A percentile compares a stretch with the other conserved stretches of the same genome.
These are phyloP conservation scores for Apiospora saccharicola DNA, from an alignment of 2,329 filamentous ascomycete species.

Conservation along the genomic window DNA sequence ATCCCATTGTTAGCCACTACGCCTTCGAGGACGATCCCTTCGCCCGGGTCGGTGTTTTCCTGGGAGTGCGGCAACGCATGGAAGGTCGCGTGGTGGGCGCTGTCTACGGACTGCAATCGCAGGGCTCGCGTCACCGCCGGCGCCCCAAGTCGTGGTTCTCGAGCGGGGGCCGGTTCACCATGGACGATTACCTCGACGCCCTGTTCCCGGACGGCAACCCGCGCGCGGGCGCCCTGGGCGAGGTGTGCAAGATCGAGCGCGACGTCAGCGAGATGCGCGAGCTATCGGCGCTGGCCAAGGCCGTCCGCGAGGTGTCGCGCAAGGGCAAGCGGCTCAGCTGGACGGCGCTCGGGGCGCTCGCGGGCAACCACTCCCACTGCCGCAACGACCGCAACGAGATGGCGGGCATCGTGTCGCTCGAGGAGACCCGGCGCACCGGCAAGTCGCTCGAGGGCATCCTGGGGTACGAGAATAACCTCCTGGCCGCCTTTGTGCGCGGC, in stretches of 20 bases:
- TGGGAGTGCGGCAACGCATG: constrained; percentile 45
- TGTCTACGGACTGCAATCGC: constrained; percentile 45
- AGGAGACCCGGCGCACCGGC: constrained; percentile 31
- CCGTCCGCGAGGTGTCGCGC: constrained; percentile 34
- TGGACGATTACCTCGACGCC: constrained; percentile 47
- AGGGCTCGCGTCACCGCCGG: constrained; percentile 11
- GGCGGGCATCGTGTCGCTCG: constrained; percentile 41
- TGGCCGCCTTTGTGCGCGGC: constrained; percentile 30
- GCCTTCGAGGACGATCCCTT: constrained; percentile 45
- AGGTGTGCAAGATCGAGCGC: constrained; percentile 47
- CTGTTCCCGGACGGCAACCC: constrained; percentile 43
- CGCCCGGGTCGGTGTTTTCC: constrained; percentile 47
- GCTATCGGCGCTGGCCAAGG: constrained; percentile 47
- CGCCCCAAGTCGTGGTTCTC: constrained; percentile 31
- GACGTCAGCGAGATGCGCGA: constrained; percentile 52
- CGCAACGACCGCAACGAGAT: constrained; percentile 41
- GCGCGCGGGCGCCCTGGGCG: constrained; percentile 41
- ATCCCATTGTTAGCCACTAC: constrained; percentile 34
- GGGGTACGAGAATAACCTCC: constrained; percentile 33
- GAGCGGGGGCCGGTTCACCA: constrained; percentile 31
- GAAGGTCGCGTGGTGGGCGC: constrained; percentile 49
- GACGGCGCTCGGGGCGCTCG: constrained; percentile 48
- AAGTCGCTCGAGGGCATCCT: constrained; percentile 32
- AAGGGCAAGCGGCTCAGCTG: constrained; percentile 48
- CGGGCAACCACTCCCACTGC: constrained; percentile 30